A percentile compares a stretch with the other conserved stretches of the same genome.
Conservation (phyloP, 345 rosid species). For the Zanthoxylum bungeanum region DNA sequence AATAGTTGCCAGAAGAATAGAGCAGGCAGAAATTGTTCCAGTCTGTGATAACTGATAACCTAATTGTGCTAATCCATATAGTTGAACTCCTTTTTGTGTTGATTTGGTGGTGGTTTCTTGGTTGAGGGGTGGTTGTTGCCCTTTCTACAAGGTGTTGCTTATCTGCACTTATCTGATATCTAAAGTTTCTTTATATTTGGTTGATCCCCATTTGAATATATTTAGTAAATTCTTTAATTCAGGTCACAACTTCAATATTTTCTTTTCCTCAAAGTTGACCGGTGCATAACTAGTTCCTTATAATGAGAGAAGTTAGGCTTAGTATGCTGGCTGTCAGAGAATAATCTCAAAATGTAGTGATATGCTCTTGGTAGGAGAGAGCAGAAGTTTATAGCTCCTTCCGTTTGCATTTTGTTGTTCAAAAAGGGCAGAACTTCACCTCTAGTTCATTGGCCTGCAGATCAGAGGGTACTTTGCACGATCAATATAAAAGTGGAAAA, state of each 20-base stretch:
- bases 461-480: neutral
- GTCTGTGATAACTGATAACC: neutral
- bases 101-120: neutral
- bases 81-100: neutral
- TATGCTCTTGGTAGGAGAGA: neutral
- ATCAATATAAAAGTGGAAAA: neutral
- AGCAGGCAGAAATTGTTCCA: neutral
- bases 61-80: neutral
- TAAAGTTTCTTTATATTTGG: neutral
- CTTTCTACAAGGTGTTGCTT: neutral
- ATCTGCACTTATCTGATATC: neutral
- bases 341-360: neutral
- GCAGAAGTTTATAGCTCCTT: neutral
- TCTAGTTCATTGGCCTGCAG: neutral
- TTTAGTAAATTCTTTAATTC: neutral
- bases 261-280: neutral
- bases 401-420: neutral
- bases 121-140: neutral
- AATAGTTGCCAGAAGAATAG: neutral
- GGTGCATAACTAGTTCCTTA: neutral
- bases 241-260: neutral
- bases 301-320: neutral
- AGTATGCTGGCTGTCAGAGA: neutral
- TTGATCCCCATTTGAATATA: neutral
- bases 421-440: neutral